Percentiles rank a stretch among this genome's conserved stretches.
phyloP scores from a whole-genome alignment of 371 early-diverging fungal species.

The Coemansia sp. region DNA sequence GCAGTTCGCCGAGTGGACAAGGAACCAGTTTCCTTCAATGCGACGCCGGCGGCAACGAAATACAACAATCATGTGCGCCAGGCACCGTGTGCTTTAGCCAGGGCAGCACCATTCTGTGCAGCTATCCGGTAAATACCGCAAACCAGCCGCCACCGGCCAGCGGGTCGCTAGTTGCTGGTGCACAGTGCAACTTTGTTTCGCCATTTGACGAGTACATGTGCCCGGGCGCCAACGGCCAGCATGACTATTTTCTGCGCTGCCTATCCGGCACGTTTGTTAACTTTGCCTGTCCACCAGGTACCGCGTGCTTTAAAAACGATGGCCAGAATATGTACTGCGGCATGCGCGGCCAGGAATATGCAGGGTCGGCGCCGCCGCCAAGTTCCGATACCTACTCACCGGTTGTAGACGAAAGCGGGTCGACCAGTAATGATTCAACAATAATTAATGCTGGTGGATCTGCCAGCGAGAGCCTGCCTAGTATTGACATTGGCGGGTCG shows the following conservation, averaged over 20 bases:
- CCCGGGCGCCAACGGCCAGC: slow-evolving; percentile 33
- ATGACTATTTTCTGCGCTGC: slow-evolving; percentile 38
- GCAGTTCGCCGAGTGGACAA: slow-evolving; percentile 31
- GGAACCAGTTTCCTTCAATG: slow-evolving; percentile 34
- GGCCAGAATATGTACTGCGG: slow-evolving; percentile 44
- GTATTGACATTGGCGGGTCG: slow-evolving; percentile 2
- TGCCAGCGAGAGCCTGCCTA: background rate
- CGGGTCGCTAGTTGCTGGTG: slow-evolving; percentile 15
- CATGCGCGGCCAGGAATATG: background rate
- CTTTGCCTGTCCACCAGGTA: slow-evolving; percentile 43
- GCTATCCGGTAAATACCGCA: slow-evolving; percentile 23
- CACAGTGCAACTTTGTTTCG: slow-evolving; percentile 26
- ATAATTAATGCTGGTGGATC: slow-evolving; percentile 1
- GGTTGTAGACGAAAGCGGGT: background rate
- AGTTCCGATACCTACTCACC: background rate
- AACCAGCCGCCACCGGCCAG: slow-evolving; percentile 25
- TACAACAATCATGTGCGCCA: slow-evolving; percentile 37
- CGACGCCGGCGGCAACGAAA: slow-evolving; percentile 27
- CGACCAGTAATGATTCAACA: background rate
- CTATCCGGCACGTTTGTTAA: slow-evolving; percentile 35
- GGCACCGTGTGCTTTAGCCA: slow-evolving; percentile 45
- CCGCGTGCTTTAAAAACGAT: slow-evolving; percentile 31
- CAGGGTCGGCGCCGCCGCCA: background rate
- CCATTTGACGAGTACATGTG: slow-evolving; percentile 44
- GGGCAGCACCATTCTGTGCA: slow-evolving; percentile 38